phyloP scores from a whole-genome alignment of 2,329 filamentous ascomycete species.

The Phialophora tarda region DNA sequence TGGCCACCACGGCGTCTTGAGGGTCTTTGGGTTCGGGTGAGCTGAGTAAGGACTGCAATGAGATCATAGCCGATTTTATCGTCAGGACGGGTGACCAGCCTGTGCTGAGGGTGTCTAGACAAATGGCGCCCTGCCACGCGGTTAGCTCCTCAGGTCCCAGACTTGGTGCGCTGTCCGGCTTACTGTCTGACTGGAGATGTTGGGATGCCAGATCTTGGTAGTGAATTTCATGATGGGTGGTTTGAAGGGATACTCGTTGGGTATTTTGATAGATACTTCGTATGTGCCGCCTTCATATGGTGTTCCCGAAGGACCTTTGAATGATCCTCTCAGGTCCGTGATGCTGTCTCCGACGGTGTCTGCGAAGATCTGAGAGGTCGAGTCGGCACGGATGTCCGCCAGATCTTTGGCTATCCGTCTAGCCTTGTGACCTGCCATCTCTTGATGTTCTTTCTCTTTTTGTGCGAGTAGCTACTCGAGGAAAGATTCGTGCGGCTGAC shows the following conservation, averaged over 20 bases:
- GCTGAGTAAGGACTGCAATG: slow-evolving; percentile 88
- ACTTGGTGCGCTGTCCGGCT: slow-evolving; percentile 64
- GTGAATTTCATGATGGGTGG: slow-evolving; percentile 89
- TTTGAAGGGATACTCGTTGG: slow-evolving; percentile 88
- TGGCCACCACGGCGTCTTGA: slow-evolving; percentile 93
- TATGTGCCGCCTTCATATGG: slow-evolving; percentile 89
- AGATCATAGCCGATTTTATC: slow-evolving; percentile 92
- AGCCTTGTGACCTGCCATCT: slow-evolving; percentile 62
- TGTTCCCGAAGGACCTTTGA: slow-evolving; percentile 86
- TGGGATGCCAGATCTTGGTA: slow-evolving; percentile 96
- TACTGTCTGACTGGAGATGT: slow-evolving; percentile 92
- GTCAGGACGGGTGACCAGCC: slow-evolving; percentile 97
- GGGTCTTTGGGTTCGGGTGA: slow-evolving; percentile 95
- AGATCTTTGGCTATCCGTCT: slow-evolving; percentile 61
- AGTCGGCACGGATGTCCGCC: slow-evolving; percentile 63
- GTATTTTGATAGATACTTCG: slow-evolving; percentile 83
- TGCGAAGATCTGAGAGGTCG: slow-evolving; percentile 76
- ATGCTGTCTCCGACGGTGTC: slow-evolving; percentile 70
- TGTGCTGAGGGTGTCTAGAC: slow-evolving; percentile 84
- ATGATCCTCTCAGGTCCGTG: slow-evolving; percentile 80
- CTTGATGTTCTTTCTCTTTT: neutral
- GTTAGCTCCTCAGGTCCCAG: slow-evolving; percentile 13
- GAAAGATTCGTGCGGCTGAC: neutral
- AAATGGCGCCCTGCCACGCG: slow-evolving; percentile 80
- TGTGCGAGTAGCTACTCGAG: neutral